Conservation (phyloP, 441 rosid species). For the Aquilaria agallochum region DNA sequence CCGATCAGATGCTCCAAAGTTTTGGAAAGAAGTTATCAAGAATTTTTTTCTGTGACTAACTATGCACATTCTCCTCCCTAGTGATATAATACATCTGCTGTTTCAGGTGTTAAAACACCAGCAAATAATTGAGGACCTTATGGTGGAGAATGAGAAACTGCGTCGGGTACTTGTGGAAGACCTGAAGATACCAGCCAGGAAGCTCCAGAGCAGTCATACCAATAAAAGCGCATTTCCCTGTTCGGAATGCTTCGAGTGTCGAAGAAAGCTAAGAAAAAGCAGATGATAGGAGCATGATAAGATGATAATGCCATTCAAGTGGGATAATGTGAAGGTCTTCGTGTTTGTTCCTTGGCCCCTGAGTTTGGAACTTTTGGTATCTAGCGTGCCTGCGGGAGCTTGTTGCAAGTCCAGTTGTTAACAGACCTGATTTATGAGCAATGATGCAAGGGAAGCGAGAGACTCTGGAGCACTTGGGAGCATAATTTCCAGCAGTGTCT, state of each 20-base stretch:
- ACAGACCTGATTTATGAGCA: too few species aligned
- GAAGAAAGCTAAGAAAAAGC: constrained; percentile 76
- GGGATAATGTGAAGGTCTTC: background rate
- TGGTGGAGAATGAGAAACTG: constrained; percentile 80
- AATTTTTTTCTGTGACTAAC: background rate
- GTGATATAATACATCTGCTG: constrained; percentile 1
- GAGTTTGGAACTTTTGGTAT: too few species aligned
- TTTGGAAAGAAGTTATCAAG: background rate
- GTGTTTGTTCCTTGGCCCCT: too few species aligned
- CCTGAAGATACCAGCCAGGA: constrained; percentile 70
- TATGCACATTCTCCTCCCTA: background rate
- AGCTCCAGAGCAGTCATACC: constrained; percentile 43
- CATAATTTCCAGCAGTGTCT: too few species aligned
- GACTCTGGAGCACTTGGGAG: too few species aligned
- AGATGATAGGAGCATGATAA: constrained; percentile 12
- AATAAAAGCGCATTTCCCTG: constrained; percentile 40
- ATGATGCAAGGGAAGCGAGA: too few species aligned
- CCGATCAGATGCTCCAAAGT: background rate
- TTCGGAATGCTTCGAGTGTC: constrained; percentile 76
- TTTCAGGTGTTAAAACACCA: constrained; percentile 85
- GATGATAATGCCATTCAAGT: constrained; percentile 11
- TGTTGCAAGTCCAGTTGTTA: too few species aligned
- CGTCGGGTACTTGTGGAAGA: constrained; percentile 69
- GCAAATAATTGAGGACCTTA: constrained; percentile 63
- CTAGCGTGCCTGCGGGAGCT: too few species aligned